Percentiles rank a stretch among this genome's conserved stretches.
Conservation (phyloP, 345 rosid genomes). For the Turnera subulata region DNA sequence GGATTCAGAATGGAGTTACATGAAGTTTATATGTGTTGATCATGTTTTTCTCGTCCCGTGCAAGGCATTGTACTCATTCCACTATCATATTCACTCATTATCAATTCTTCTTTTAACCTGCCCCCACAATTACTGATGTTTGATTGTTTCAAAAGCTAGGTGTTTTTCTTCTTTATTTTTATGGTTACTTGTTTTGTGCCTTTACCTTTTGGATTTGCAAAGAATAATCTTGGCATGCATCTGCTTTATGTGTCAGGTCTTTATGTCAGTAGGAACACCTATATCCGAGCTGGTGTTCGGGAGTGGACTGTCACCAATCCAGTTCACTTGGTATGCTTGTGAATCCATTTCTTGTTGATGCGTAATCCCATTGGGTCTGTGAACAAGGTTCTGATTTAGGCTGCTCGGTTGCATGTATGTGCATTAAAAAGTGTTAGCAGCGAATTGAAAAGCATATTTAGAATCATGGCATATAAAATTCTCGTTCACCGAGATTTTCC, state of each 20-base stretch:
- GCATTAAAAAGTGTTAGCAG: too few relatives aligned
- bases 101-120: too few relatives aligned
- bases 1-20: too few relatives aligned
- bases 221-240: constrained; percentile 1
- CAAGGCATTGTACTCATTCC: too few relatives aligned
- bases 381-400: not conserved
- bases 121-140: too few relatives aligned
- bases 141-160: too few relatives aligned
- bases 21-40: too few relatives aligned
- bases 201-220: not conserved
- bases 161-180: too few relatives aligned
- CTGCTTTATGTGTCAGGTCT: constrained; percentile 49
- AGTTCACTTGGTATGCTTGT: constrained; percentile 75
- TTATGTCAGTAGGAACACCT: constrained; percentile 92
- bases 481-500: not conserved
- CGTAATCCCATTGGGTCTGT: not conserved
- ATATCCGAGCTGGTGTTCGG: constrained; percentile 78
- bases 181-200: not conserved
- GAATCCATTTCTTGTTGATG: constrained; percentile 1
- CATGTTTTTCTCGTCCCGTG: too few relatives aligned
- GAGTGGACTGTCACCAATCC: constrained; percentile 93
- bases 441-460: not conserved
- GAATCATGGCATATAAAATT: not conserved
- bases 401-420: not conserved
- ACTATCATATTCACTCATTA: too few relatives aligned